Base-by-base conservation (phyloP, 495 filamentous ascomycete genomes). In the Annulohypoxylon nitens region DNA sequence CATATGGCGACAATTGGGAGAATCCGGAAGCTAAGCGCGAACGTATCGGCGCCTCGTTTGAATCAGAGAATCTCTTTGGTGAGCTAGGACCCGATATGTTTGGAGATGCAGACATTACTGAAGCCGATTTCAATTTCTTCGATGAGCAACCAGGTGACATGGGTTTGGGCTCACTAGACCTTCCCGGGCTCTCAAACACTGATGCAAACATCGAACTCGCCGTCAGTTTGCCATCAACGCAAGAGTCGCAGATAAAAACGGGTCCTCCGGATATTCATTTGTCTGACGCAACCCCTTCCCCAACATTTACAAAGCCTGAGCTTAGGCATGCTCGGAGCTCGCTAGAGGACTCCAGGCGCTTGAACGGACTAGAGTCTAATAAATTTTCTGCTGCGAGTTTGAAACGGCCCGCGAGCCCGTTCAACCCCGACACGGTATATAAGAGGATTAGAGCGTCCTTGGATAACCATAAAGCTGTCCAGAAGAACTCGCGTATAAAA, bases 121-220 rank as follows among this genome's bases (percentile, higher is more conserved):
- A 97, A 66, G 91, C 90, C 2, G 94, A 97, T 77, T 97, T 97
- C 80, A 95, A 88, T 79, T 97, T 97, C 76, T 97, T 97, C 65
- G 93, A 97, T 41, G 81, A 86, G 33, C 76, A 83, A 12, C 81
- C 83, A 2, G 76, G 65, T 3, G 80, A 77, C n/a, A 71, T 75
- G 4, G 85, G 81, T 54, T 78, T 86, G 20, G 83, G 61, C 25
- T 72, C 77, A 33, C 55, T 83, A 5, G 80, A 81, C 33, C 51
- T 83, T 0, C 50, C 79, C n/a, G 45, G 61, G 25, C 59, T 78
- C 34, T 18, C 70, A 39, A 76, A 62, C 25, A 16, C 45, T 14
- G 69, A 78, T 20, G 51, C 73, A 5, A 75, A 11, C 59, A 36
- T 70, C 14, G 66, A 71, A 16, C 69, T 71, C 39, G 39, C 53